Evolutionary conservation across 495 filamentous ascomycete species (phyloP).

Genomic region (Aspergillus funiculosus): DNA sequence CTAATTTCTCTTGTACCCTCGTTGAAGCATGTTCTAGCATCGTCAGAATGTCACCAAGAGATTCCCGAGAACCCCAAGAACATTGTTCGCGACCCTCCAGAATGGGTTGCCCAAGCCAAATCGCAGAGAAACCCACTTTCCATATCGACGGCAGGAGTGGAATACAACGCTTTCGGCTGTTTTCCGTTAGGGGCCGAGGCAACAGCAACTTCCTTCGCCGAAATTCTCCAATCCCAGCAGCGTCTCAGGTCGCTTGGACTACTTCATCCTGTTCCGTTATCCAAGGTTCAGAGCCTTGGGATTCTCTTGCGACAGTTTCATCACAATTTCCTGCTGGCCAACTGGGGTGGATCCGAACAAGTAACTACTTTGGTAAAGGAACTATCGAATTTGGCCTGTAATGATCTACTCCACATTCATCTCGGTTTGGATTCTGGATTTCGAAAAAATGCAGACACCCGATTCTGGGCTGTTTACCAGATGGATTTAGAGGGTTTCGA

Average conservation of each 20-base stretch:
- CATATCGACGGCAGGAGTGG: slow-evolving; percentile 39
- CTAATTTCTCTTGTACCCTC: slow-evolving; percentile 27
- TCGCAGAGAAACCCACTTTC: slow-evolving; percentile 45
- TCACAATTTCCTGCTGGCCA: slow-evolving; percentile 17
- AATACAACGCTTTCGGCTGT: slow-evolving; percentile 48
- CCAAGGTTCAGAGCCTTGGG: slow-evolving; percentile 34
- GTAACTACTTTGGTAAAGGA: slow-evolving; percentile 28
- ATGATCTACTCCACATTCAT: slow-evolving; percentile 32
- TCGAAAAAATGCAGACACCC: slow-evolving; percentile 38
- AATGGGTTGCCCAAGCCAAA: slow-evolving; percentile 35
- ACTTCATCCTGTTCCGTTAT: slow-evolving; percentile 38
- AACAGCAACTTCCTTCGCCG: slow-evolving; percentile 39
- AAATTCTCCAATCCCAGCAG: slow-evolving; percentile 46
- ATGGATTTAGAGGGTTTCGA: slow-evolving; percentile 39
- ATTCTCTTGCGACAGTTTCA: slow-evolving; percentile 30
- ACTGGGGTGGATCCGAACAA: slow-evolving; percentile 16
- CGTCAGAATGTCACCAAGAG: slow-evolving; percentile 18
- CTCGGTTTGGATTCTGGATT: slow-evolving; percentile 52
- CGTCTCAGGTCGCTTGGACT: slow-evolving; percentile 42
- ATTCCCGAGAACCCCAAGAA: slow-evolving; percentile 7
- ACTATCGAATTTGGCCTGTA: slow-evolving; percentile 27
- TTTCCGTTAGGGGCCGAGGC: slow-evolving; percentile 51
- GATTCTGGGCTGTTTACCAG: slow-evolving; percentile 54
- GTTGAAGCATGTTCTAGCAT: slow-evolving; percentile 24
- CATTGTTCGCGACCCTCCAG: slow-evolving; percentile 32